Percentiles rank a stretch among this genome's conserved stretches.
These are phyloP conservation scores for Boletellus dicymbophilus DNA, from an alignment of 1,284 basidiomycete species.

Conservation along the genomic window DNA sequence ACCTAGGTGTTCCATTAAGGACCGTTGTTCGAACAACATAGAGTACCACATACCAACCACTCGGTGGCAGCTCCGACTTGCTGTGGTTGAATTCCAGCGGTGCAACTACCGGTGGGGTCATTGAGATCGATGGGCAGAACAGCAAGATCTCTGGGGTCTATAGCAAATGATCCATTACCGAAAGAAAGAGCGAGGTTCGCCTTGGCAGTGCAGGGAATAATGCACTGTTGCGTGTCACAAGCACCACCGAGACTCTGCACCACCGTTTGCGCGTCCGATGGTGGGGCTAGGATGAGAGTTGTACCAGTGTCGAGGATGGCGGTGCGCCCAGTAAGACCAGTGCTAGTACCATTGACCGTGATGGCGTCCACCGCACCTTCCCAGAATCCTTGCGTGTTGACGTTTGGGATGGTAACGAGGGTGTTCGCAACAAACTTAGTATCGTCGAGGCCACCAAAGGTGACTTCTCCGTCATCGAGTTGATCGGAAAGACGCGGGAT, in stretches of 20 bases:
- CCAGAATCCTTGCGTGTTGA: slow-evolving; percentile 76
- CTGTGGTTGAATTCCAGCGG: slow-evolving; percentile 74
- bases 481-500: slow-evolving; percentile 75
- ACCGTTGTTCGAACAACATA: neutral
- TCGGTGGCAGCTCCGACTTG: slow-evolving; percentile 60
- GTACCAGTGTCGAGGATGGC: slow-evolving; percentile 84
- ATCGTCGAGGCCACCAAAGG: slow-evolving; percentile 79
- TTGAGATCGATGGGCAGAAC: slow-evolving; percentile 64
- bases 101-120: slow-evolving; percentile 69
- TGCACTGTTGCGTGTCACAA: slow-evolving; percentile 68
- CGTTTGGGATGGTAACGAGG: slow-evolving; percentile 58
- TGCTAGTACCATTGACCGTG: slow-evolving; percentile 55
- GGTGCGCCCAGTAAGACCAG: slow-evolving; percentile 58
- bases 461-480: slow-evolving; percentile 79
- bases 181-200: slow-evolving; percentile 70
- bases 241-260: slow-evolving; percentile 64
- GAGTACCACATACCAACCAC: slow-evolving; percentile 62
- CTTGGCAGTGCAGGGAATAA: slow-evolving; percentile 75
- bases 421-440: slow-evolving; percentile 63
- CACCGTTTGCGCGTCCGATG: slow-evolving; percentile 57
- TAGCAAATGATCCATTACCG: slow-evolving; percentile 61
- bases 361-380: slow-evolving; percentile 64
- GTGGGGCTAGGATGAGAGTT: slow-evolving; percentile 65
- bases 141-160: slow-evolving; percentile 71
- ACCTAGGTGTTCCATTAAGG: slow-evolving; percentile 36